Percentiles rank a stretch among this genome's conserved stretches.
Conservation (phyloP, 345 rosid species). For the Hibiscus mutabilis region DNA sequence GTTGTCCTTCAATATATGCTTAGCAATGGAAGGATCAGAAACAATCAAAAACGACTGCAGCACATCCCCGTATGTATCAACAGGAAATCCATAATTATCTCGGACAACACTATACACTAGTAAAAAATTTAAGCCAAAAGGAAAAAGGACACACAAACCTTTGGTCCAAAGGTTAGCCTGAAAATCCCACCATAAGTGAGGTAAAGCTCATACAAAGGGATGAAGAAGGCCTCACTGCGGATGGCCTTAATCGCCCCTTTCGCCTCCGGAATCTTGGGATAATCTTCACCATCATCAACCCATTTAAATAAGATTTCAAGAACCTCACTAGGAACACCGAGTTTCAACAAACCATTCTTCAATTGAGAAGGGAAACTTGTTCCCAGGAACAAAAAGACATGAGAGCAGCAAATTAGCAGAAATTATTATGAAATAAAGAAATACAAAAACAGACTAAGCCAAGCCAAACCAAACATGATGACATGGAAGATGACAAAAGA, state of each 20-base stretch:
- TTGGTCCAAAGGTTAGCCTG: constrained; percentile 87
- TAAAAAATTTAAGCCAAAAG: neutral
- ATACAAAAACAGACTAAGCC: neutral
- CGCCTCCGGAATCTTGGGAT: constrained; percentile 72
- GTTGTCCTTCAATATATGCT: constrained; percentile 78
- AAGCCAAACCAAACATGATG: neutral
- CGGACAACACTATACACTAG: neutral
- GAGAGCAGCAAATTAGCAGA: neutral
- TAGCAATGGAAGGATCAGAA: constrained; percentile 88
- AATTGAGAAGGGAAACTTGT: constrained; percentile 50
- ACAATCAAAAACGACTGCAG: constrained; percentile 84
- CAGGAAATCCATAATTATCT: neutral
- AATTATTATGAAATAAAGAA: neutral
- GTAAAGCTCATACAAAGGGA: constrained; percentile 82
- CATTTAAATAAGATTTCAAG: constrained; percentile 53
- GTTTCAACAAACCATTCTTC: constrained; percentile 64
- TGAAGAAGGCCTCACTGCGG: constrained; percentile 82
- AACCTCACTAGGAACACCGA: constrained; percentile 54
- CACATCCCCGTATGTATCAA: constrained; percentile 12
- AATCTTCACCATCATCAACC: constrained; percentile 37
- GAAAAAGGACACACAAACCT: constrained; percentile 41
- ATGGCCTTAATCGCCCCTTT: constrained; percentile 62
- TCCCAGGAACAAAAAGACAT: neutral
- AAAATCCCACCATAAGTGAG: constrained; percentile 94
- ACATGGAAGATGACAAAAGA: neutral